phyloP scores from a whole-genome alignment of 1,139 yeast genomes.

The Candida tunisiensis region DNA sequence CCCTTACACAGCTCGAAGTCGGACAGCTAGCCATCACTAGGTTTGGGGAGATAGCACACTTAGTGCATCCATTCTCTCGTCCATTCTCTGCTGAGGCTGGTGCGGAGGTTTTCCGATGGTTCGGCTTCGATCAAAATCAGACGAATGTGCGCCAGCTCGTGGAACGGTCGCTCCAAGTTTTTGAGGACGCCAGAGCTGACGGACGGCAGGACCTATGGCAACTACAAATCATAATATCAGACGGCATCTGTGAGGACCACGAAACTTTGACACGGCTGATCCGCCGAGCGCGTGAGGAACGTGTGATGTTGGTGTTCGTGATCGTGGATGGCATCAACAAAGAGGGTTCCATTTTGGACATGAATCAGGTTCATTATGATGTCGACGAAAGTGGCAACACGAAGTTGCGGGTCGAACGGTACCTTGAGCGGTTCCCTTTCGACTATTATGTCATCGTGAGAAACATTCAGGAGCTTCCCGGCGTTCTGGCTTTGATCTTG shows the following conservation, averaged over 20 bases:
- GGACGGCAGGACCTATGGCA: slow-evolving; percentile 55
- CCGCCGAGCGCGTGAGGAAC: slow-evolving; percentile 81
- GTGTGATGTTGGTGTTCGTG: slow-evolving; percentile 90
- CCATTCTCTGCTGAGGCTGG: slow-evolving; percentile 80
- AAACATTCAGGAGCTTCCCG: slow-evolving; percentile 78
- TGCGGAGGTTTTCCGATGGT: slow-evolving; percentile 69
- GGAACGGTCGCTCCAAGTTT: slow-evolving; percentile 52
- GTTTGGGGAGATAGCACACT: slow-evolving; percentile 72
- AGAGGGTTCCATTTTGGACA: slow-evolving; percentile 77
- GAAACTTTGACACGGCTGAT: slow-evolving; percentile 66
- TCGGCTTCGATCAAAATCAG: slow-evolving; percentile 75
- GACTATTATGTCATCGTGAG: slow-evolving; percentile 92
- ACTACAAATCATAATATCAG: slow-evolving; percentile 79
- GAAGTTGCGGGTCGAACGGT: slow-evolving; percentile 63
- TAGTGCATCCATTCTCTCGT: slow-evolving; percentile 80
- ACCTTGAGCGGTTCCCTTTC: slow-evolving; percentile 89
- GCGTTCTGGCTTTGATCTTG: slow-evolving; percentile 73
- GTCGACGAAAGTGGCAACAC: slow-evolving; percentile 55
- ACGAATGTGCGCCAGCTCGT: slow-evolving; percentile 74
- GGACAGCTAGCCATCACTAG: slow-evolving; percentile 86
- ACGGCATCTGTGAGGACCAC: slow-evolving; percentile 95
- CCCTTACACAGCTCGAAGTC: slow-evolving; percentile 83
- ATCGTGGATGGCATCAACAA: slow-evolving; percentile 80
- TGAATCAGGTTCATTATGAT: slow-evolving; percentile 79
- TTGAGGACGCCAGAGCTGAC: slow-evolving; percentile 47